Evolutionary conservation across 75 land plant genomes (phyloP).

Genomic region (Sequoiadendron giganteum): DNA sequence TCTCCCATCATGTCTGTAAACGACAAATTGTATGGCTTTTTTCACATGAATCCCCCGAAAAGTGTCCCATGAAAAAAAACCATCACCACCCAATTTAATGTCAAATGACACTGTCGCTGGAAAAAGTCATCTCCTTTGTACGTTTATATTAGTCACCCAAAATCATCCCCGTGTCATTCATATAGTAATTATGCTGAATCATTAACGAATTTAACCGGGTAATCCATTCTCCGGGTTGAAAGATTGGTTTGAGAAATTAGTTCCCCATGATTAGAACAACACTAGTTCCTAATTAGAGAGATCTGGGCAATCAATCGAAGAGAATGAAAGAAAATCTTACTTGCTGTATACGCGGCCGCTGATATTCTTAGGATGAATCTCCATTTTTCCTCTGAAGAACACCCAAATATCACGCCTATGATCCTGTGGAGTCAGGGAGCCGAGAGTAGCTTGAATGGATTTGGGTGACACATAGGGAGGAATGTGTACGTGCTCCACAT

Average conservation of each 20-base stretch:
- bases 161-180: background rate
- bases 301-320: background rate
- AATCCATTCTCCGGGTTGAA: too few relatives aligned
- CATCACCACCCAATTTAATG: background rate
- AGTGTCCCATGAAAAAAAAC: background rate
- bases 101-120: background rate
- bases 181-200: background rate
- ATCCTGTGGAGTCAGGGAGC: slow-evolving; percentile 23
- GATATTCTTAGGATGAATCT: slow-evolving; percentile 86
- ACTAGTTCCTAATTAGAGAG: too few relatives aligned
- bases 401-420: slow-evolving; percentile 63
- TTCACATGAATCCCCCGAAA: background rate
- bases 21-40: background rate
- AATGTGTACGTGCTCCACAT: slow-evolving; percentile 69
- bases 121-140: background rate
- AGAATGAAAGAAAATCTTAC: slow-evolving; percentile 25
- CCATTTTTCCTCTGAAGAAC: slow-evolving; percentile 94
- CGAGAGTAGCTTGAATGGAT: slow-evolving; percentile 22
- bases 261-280: too few relatives aligned
- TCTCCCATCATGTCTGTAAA: background rate
- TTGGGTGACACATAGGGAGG: slow-evolving; percentile 81
- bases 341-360: slow-evolving; percentile 90
- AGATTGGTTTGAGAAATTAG: too few relatives aligned
- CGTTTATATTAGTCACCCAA: background rate
- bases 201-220: background rate